phyloP scores from a whole-genome alignment of 73 alveolate genomes.

The Uronychia setigera region DNA sequence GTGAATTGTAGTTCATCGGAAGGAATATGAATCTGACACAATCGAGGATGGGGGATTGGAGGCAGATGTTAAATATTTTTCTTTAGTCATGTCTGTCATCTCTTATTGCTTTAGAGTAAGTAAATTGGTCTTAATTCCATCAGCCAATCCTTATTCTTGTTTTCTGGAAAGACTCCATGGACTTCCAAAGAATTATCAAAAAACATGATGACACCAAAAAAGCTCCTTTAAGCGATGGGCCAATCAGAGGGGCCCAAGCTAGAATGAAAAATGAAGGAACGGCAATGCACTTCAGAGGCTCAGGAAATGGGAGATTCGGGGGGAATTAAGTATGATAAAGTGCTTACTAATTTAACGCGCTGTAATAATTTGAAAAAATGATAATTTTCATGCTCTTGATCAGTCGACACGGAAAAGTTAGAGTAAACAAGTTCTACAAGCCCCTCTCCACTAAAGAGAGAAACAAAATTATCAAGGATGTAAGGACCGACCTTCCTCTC shows the following conservation, averaged over 20 bases:
- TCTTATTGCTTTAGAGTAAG: constrained; percentile 45
- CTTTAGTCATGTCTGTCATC: constrained; percentile 21
- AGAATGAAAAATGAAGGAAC: too few species aligned
- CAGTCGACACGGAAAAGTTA: constrained; percentile 82
- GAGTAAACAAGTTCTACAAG: constrained; percentile 65
- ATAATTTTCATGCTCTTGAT: constrained; percentile 68
- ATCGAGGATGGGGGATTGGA: constrained; percentile 34
- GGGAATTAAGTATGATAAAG: background rate
- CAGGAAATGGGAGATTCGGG: background rate
- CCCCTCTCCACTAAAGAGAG: constrained; percentile 62
- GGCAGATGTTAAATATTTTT: constrained; percentile 15
- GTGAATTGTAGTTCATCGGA: background rate
- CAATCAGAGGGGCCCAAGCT: too few species aligned
- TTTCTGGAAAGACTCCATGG: constrained; percentile 54
- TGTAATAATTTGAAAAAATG: constrained; percentile 44
- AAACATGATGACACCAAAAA: constrained; percentile 12
- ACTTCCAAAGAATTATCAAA: constrained; percentile 34
- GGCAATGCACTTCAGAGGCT: background rate
- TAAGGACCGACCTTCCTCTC: background rate
- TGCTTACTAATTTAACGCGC: constrained; percentile 30
- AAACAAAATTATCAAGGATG: constrained; percentile 54
- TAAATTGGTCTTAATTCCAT: too few species aligned
- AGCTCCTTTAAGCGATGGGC: too few species aligned
- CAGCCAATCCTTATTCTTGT: constrained; percentile 34
- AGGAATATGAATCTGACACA: background rate